Evolutionary conservation across 2,329 filamentous ascomycete genomes (phyloP).

Genomic region (Pezicula neosporulosa): DNA sequence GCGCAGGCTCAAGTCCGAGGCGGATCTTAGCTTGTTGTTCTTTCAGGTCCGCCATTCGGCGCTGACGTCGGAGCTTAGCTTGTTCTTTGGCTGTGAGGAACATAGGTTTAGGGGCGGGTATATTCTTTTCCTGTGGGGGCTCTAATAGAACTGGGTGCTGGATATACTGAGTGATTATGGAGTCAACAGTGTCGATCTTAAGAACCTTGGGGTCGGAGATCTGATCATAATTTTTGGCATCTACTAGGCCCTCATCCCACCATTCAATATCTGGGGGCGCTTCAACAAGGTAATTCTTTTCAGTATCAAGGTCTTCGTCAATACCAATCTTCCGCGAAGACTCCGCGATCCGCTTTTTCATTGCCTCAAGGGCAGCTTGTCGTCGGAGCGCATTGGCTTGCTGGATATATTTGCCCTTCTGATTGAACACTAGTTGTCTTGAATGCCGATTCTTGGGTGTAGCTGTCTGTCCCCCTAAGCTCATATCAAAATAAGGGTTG

Average conservation of each 20-base stretch:
- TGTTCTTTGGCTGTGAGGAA: constrained; percentile 89
- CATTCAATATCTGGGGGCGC: constrained; percentile 87
- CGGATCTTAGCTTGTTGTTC: constrained; percentile 96
- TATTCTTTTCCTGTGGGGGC: constrained; percentile 83
- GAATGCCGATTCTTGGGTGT: constrained; percentile 62
- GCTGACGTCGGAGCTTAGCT: constrained; percentile 83
- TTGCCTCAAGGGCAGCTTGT: constrained; percentile 84
- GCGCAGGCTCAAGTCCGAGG: constrained; percentile 82
- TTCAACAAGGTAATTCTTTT: constrained; percentile 85
- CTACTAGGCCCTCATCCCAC: constrained; percentile 91
- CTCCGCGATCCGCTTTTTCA: constrained; percentile 90
- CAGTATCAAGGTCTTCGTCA: constrained; percentile 83
- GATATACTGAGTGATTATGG: constrained; percentile 84
- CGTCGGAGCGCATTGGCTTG: constrained; percentile 86
- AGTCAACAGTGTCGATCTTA: constrained; percentile 75
- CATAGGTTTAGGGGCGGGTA: constrained; percentile 80
- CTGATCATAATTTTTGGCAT: constrained; percentile 69
- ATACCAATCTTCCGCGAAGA: constrained; percentile 87
- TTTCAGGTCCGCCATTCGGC: constrained; percentile 88
- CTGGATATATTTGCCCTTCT: constrained; percentile 95
- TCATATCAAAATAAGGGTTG: constrained; percentile 84
- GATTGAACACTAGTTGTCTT: constrained; percentile 82
- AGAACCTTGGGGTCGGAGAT: constrained; percentile 63
- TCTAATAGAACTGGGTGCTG: constrained; percentile 91
- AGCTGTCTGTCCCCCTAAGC: constrained; percentile 54